Evolutionary conservation across 2,329 filamentous ascomycete species (phyloP).

Genomic region (Colletotrichum sp.): DNA sequence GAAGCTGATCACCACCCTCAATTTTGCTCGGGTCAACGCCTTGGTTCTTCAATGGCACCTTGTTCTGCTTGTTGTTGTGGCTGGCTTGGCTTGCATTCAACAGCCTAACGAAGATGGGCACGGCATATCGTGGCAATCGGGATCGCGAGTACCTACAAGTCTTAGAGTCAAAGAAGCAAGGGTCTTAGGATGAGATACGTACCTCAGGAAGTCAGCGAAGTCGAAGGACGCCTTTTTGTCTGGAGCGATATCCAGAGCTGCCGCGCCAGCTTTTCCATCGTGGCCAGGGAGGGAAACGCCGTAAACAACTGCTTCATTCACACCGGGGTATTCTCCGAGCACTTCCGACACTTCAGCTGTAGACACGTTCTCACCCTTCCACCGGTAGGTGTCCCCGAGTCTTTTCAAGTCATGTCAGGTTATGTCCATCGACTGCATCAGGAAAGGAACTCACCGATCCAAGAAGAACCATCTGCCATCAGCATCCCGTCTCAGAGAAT

Average conservation of each 20-base stretch:
- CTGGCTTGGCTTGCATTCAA: constrained; percentile 59
- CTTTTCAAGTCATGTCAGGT: constrained; percentile 30
- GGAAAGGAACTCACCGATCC: constrained; percentile 44
- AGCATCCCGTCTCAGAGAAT: constrained; percentile 64
- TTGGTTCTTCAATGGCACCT: constrained; percentile 61
- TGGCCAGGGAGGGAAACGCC: constrained; percentile 69
- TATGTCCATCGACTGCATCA: not conserved
- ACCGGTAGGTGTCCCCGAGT: constrained; percentile 76
- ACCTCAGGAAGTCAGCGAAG: constrained; percentile 63
- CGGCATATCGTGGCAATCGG: constrained; percentile 74
- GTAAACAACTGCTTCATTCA: constrained; percentile 74
- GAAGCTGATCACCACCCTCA: constrained; percentile 42
- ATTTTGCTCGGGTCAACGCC: constrained; percentile 12
- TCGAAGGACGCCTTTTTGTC: constrained; percentile 55
- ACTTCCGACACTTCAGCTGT: constrained; percentile 71
- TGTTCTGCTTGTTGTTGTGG: constrained; percentile 84
- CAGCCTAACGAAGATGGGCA: constrained; percentile 75
- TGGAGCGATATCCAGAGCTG: constrained; percentile 62
- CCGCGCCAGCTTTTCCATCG: constrained; percentile 72
- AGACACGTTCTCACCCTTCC: constrained; percentile 75
- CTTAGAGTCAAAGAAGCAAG: not conserved
- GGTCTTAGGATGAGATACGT: constrained; percentile 16
- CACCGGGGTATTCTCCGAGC: constrained; percentile 61
- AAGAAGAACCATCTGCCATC: constrained; percentile 75
- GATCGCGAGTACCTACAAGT: constrained; percentile 53